Conservation (phyloP, 805 yeast genomes). For the Hanseniaspora pseudoguilliermondii region DNA sequence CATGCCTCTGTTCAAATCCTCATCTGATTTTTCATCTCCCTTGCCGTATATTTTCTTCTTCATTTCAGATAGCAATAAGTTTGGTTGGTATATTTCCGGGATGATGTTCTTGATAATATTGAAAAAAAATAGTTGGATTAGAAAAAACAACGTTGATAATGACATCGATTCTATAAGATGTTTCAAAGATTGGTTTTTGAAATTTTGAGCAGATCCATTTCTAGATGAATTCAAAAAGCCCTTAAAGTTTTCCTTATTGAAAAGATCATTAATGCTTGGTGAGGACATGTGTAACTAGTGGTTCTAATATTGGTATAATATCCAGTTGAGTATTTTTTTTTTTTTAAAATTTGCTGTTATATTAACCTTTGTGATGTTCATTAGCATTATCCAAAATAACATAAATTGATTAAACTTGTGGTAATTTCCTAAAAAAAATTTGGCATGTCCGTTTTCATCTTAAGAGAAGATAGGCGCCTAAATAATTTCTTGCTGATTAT, state of each 20-base stretch:
- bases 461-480: no score
- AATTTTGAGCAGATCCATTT: constrained; percentile 44
- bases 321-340: no score
- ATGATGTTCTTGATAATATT: constrained; percentile 28
- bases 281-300: not conserved
- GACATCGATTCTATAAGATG: constrained; percentile 44
- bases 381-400: no score
- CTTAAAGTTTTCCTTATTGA: not conserved
- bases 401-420: no score
- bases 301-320: no score
- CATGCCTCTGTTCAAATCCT: not conserved
- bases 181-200: constrained; percentile 46
- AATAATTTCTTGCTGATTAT: no score
- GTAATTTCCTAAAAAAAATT: no score
- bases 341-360: no score
- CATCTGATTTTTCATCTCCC: not conserved
- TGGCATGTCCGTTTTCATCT: no score
- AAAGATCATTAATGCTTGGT: no score
- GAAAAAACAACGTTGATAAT: constrained; percentile 42
- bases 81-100: constrained; percentile 42
- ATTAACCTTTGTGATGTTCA: no score
- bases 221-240: constrained; percentile 39
- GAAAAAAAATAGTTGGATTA: constrained; percentile 37
- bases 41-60: not conserved
- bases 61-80: constrained; percentile 23